Conservation (phyloP, 768 basidiomycete species). For the Pisolithus albus region DNA sequence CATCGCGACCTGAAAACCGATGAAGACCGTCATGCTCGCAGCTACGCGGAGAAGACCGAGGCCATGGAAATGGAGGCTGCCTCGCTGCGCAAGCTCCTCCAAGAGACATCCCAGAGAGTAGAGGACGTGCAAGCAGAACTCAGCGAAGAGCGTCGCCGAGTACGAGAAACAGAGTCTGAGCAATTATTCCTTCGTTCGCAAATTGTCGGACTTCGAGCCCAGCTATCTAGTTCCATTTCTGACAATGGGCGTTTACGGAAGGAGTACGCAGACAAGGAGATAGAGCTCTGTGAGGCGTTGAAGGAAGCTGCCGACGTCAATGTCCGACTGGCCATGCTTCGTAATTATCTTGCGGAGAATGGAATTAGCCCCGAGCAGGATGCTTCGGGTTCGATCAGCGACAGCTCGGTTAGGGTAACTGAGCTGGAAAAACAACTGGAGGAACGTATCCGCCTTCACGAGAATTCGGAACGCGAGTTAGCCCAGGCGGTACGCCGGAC, state of each 20-base stretch:
- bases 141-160: conserved; percentile 57
- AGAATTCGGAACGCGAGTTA: conserved; percentile 71
- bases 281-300: conserved; percentile 52
- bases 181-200: conserved; percentile 63
- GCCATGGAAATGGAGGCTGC: conserved; percentile 73
- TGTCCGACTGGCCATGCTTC: conserved; percentile 70
- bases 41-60: conserved; percentile 75
- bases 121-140: conserved; percentile 66
- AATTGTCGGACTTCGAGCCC: conserved; percentile 63
- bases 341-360: conserved; percentile 82
- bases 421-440: conserved; percentile 77
- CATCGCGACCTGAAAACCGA: conserved; percentile 81
- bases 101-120: conserved; percentile 64
- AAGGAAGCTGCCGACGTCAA: conserved; percentile 64
- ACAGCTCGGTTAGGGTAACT: conserved; percentile 40
- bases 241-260: conserved; percentile 67
- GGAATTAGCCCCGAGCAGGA: conserved; percentile 77
- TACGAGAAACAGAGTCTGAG: conserved; percentile 59
- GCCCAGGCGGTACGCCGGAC: conserved; percentile 57
- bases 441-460: conserved; percentile 65
- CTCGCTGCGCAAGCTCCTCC: conserved; percentile 73
- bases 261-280: conserved; percentile 61
- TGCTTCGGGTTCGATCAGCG: conserved; percentile 41
- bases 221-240: conserved; percentile 59
- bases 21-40: conserved; percentile 69